Percentiles rank a stretch among this genome's conserved stretches.
phyloP scores from a whole-genome alignment of 805 yeast genomes.

The Helenozyma rhizophorensis region DNA sequence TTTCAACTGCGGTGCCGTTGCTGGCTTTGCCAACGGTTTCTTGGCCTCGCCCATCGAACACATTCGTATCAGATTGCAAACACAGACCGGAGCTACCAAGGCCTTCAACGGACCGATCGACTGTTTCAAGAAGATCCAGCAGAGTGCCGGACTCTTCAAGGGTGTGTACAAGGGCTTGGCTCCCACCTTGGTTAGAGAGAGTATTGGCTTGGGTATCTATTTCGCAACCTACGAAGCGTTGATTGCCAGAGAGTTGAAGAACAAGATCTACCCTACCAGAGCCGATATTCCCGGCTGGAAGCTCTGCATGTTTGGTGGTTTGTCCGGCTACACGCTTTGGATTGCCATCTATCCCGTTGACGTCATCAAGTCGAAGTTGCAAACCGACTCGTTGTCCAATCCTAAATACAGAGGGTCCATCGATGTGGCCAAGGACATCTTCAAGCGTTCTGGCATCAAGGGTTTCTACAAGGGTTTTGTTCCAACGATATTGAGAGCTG shows the following conservation, averaged over 20 bases:
- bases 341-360: slow-evolving; percentile 80
- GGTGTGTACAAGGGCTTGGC: slow-evolving; percentile 76
- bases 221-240: slow-evolving; percentile 89
- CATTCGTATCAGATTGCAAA: slow-evolving; percentile 88
- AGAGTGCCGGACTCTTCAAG: slow-evolving; percentile 44
- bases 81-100: slow-evolving; percentile 60
- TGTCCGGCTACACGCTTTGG: slow-evolving; percentile 92
- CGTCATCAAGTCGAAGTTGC: slow-evolving; percentile 85
- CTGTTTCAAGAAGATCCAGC: slow-evolving; percentile 55
- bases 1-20: slow-evolving; percentile 82
- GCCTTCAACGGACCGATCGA: slow-evolving; percentile 70
- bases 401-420: slow-evolving; percentile 57
- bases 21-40: slow-evolving; percentile 86
- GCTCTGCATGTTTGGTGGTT: slow-evolving; percentile 82
- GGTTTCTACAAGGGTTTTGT: slow-evolving; percentile 89
- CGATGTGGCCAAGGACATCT: slow-evolving; percentile 56
- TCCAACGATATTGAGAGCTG: slow-evolving; percentile 93
- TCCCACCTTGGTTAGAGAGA: slow-evolving; percentile 82
- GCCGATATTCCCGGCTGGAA: slow-evolving; percentile 83
- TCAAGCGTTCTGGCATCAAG: slow-evolving; percentile 54
- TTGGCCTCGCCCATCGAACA: slow-evolving; percentile 94
- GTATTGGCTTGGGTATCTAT: slow-evolving; percentile 83
- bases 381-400: slow-evolving; percentile 52
- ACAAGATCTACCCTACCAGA: slow-evolving; percentile 43
- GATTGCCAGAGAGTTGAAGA: slow-evolving; percentile 59